Conservation (phyloP, 192 early-diverging fungal species). For the Kappamyces sp. region DNA sequence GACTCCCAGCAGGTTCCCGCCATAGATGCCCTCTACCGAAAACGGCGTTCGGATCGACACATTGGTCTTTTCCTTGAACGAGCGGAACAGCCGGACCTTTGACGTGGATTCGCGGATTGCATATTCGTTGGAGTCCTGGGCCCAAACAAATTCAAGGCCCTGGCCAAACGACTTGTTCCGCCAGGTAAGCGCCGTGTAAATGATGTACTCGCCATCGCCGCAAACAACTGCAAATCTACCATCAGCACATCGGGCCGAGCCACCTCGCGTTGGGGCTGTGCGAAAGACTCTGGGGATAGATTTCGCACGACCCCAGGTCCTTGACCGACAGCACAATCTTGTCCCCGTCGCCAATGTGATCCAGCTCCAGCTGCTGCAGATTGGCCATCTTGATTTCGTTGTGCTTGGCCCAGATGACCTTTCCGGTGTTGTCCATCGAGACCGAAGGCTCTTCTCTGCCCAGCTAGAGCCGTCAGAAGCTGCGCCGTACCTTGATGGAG, state of each 20-base stretch:
- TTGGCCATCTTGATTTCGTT: slow-evolving; percentile 95
- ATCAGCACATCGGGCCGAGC: not conserved
- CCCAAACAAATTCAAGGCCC: slow-evolving; percentile 97
- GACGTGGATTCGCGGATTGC: slow-evolving; percentile 92
- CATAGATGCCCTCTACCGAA: slow-evolving; percentile 89
- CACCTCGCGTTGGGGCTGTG: slow-evolving; percentile 94
- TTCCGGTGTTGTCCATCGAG: slow-evolving; percentile 92
- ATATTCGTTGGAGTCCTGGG: slow-evolving; percentile 89
- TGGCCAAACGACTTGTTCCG: slow-evolving; percentile 98
- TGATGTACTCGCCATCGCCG: slow-evolving; percentile 99
- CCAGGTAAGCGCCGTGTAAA: slow-evolving; percentile 99
- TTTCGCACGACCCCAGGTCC: slow-evolving; percentile 95
- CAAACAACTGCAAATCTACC: slow-evolving; percentile 90
- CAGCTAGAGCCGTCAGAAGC: slow-evolving; percentile 35
- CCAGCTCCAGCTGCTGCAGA: slow-evolving; percentile 79
- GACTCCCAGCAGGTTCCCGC: slow-evolving; percentile 87
- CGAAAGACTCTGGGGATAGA: slow-evolving; percentile 91
- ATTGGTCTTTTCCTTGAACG: slow-evolving; percentile 87
- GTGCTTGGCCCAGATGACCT: slow-evolving; percentile 98
- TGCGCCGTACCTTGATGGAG: slow-evolving; percentile 88
- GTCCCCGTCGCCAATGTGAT: slow-evolving; percentile 87
- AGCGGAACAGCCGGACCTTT: slow-evolving; percentile 85
- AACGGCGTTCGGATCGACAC: slow-evolving; percentile 59
- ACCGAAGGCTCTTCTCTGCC: slow-evolving; percentile 94
- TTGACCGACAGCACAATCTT: slow-evolving; percentile 76